These are phyloP conservation scores for Serendipita sp. DNA, from an alignment of 768 basidiomycete species.

Conservation along the genomic window DNA sequence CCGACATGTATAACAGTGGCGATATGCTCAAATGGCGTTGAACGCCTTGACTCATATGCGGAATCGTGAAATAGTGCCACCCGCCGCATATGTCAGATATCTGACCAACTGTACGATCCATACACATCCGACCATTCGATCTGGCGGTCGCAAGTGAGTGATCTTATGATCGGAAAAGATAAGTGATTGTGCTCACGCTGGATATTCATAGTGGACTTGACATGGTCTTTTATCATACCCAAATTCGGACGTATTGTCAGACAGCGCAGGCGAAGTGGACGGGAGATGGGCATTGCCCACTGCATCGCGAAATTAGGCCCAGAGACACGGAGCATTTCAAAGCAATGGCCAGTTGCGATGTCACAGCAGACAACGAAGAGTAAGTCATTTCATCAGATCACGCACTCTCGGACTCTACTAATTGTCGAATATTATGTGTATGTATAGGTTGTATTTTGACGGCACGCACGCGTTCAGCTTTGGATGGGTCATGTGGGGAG, in stretches of 20 bases:
- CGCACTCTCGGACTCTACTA: background rate
- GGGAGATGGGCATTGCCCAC: conserved; percentile 52
- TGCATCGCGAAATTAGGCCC: conserved; percentile 17
- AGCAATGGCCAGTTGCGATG: background rate
- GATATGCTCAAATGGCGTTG: conserved; percentile 58
- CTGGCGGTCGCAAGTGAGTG: conserved; percentile 43
- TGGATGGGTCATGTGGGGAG: conserved; percentile 64
- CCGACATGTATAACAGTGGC: conserved; percentile 38
- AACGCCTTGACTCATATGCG: conserved; percentile 45
- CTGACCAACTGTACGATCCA: conserved; percentile 51
- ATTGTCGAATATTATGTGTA: conserved; percentile 13
- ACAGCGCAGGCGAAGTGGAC: conserved; percentile 51
- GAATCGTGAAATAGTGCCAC: conserved; percentile 40
- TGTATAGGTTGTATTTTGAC: conserved; percentile 21
- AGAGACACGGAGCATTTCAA: background rate
- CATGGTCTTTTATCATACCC: conserved; percentile 49
- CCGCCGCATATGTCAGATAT: conserved; percentile 39
- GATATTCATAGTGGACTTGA: conserved; percentile 37
- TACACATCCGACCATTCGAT: conserved; percentile 51
- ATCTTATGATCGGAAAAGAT: no score
- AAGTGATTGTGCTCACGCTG: no score
- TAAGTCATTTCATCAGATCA: background rate
- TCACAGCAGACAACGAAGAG: background rate
- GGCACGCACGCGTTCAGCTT: conserved; percentile 52
- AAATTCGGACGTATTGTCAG: conserved; percentile 55